Evolutionary conservation across 2,329 filamentous ascomycete species (phyloP).

Genomic region (Neofusicoccum umdonicola): DNA sequence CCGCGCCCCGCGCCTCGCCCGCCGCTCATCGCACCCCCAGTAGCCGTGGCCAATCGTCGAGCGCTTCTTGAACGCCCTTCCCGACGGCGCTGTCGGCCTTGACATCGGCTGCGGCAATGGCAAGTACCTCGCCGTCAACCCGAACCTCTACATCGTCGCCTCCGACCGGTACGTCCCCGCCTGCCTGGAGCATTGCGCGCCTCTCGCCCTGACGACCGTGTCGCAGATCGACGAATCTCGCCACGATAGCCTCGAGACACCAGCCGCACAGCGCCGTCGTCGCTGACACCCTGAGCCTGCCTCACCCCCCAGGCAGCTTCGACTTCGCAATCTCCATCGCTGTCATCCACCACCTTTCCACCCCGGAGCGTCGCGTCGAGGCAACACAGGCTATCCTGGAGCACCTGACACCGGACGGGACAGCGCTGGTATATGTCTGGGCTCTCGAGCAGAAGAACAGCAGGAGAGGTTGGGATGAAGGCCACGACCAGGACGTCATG

Average conservation of each 20-base stretch:
- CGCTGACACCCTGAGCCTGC: slow-evolving; percentile 79
- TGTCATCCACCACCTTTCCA: slow-evolving; percentile 90
- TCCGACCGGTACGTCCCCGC: slow-evolving; percentile 59
- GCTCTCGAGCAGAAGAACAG: slow-evolving; percentile 87
- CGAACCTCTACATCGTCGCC: slow-evolving; percentile 72
- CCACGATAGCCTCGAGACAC: slow-evolving; percentile 53
- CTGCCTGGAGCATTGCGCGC: neutral
- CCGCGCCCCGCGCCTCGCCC: neutral
- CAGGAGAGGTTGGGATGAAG: slow-evolving; percentile 83
- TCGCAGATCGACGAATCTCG: slow-evolving; percentile 54
- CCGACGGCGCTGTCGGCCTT: slow-evolving; percentile 73
- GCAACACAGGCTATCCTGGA: slow-evolving; percentile 71
- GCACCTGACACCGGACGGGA: slow-evolving; percentile 49
- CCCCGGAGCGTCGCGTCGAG: slow-evolving; percentile 66
- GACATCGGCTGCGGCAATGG: slow-evolving; percentile 97
- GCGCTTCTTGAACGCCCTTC: slow-evolving; percentile 66
- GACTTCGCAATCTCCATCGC: slow-evolving; percentile 95
- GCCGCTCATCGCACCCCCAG: slow-evolving; percentile 15
- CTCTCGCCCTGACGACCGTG: neutral
- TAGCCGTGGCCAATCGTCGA: slow-evolving; percentile 91
- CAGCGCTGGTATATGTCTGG: slow-evolving; percentile 85
- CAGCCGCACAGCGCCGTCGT: slow-evolving; percentile 68
- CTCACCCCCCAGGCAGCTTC: slow-evolving; percentile 64
- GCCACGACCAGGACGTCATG: slow-evolving; percentile 83
- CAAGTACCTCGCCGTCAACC: slow-evolving; percentile 85